A percentile compares a stretch with the other conserved stretches of the same genome.
Conservation (phyloP, 2,329 filamentous ascomycete species). For the Aphanocladium album region DNA sequence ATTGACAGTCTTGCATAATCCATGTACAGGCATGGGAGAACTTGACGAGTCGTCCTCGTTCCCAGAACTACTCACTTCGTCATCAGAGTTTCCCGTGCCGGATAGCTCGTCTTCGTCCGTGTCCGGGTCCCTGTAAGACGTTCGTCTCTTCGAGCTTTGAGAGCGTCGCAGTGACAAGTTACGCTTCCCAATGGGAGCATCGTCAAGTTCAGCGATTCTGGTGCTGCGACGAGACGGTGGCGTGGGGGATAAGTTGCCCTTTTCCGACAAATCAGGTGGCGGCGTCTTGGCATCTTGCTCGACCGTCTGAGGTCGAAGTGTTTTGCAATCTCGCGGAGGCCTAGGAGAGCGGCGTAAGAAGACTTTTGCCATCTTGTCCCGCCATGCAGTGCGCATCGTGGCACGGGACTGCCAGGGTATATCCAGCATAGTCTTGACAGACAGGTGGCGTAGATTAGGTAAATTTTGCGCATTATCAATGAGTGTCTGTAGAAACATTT, state of each 20-base stretch:
- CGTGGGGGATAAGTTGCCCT: conserved; percentile 16
- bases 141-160: conserved; percentile 10
- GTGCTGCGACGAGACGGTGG: conserved; percentile 32
- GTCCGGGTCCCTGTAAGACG: conserved; percentile 41
- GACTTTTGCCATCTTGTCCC: conserved; percentile 60
- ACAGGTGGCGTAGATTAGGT: conserved; percentile 61
- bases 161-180: conserved; percentile 3
- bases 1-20: conserved; percentile 65
- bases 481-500: conserved; percentile 74
- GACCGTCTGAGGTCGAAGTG: conserved; percentile 18
- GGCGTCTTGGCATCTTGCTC: conserved; percentile 8
- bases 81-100: conserved; percentile 18
- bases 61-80: conserved; percentile 11
- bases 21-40: conserved; percentile 44
- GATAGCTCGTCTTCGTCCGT: conserved; percentile 38
- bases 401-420: conserved; percentile 78
- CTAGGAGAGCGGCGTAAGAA: conserved; percentile 49
- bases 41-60: conserved; percentile 1
- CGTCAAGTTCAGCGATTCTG: conserved; percentile 28
- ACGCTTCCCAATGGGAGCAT: conserved; percentile 16
- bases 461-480: conserved; percentile 65
- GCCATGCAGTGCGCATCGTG: conserved; percentile 74
- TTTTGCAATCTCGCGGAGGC: conserved; percentile 31
- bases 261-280: not conserved
- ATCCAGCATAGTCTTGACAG: conserved; percentile 73